Percentiles rank a stretch among this genome's conserved stretches.
Evolutionary conservation across 2,329 filamentous ascomycete species (phyloP).

Genomic region (Eutypa lata): DNA sequence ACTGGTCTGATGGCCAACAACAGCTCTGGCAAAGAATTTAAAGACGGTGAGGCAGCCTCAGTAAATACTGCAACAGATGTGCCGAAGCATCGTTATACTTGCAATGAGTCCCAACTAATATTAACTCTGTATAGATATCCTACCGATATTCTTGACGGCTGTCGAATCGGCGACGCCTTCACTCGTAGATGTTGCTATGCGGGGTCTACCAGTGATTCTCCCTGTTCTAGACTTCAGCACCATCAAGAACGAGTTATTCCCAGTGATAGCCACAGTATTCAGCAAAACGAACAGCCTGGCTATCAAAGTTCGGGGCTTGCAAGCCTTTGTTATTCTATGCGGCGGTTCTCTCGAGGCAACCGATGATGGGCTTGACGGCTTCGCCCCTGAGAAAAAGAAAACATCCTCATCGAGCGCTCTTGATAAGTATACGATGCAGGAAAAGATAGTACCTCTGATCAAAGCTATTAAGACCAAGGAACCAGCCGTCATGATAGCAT

Average conservation of each 20-base stretch:
- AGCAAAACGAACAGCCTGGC: slow-evolving; percentile 88
- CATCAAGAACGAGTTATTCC: slow-evolving; percentile 95
- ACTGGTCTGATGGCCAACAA: slow-evolving; percentile 73
- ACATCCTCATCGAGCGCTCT: slow-evolving; percentile 71
- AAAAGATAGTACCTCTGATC: slow-evolving; percentile 89
- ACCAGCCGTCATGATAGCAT: slow-evolving; percentile 94
- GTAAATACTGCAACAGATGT: not conserved
- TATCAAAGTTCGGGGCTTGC: slow-evolving; percentile 89
- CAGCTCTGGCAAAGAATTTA: slow-evolving; percentile 87
- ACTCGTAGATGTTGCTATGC: slow-evolving; percentile 80
- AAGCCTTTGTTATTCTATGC: slow-evolving; percentile 86
- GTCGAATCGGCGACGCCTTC: slow-evolving; percentile 88
- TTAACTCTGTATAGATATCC: slow-evolving; percentile 61
- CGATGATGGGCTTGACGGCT: slow-evolving; percentile 74
- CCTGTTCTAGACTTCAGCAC: slow-evolving; percentile 93
- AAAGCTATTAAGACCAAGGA: slow-evolving; percentile 97
- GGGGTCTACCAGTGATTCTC: slow-evolving; percentile 74
- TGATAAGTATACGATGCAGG: slow-evolving; percentile 97
- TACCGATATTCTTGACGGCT: slow-evolving; percentile 80
- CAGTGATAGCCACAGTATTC: slow-evolving; percentile 85
- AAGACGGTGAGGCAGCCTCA: slow-evolving; percentile 64
- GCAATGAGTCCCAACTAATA: slow-evolving; percentile 5
- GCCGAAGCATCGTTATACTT: not conserved
- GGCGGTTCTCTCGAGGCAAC: slow-evolving; percentile 63
- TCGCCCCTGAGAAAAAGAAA: slow-evolving; percentile 56